Evolutionary conservation across 768 basidiomycete genomes (phyloP).

Genomic region (Phanerodontia chrysosporium): DNA sequence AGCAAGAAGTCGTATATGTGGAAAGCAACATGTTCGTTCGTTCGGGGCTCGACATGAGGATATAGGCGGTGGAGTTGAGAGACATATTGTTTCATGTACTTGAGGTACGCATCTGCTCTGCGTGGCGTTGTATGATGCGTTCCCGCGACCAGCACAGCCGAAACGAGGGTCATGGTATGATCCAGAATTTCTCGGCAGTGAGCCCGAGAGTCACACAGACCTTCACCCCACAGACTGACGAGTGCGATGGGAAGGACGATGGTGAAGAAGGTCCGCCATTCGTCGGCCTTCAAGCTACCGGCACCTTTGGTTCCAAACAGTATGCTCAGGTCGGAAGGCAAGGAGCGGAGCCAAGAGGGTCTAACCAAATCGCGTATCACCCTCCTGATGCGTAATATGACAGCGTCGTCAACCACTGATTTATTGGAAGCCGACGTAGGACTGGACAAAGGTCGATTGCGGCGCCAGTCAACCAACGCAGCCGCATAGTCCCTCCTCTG

Average conservation of each 20-base stretch:
- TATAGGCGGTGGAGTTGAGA: conserved; percentile 9
- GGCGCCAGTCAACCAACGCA: background rate
- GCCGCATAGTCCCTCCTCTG: background rate
- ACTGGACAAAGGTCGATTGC: background rate
- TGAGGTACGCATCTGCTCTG: background rate
- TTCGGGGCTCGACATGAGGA: background rate
- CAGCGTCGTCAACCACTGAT: background rate
- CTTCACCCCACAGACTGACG: conserved; percentile 30
- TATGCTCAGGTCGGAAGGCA: conserved; percentile 12
- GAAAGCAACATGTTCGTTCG: conserved; percentile 12
- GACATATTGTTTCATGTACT: conserved; percentile 10
- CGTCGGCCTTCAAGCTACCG: conserved; percentile 21
- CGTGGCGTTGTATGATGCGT: background rate
- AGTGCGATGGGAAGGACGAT: conserved; percentile 35
- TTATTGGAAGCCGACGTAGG: background rate
- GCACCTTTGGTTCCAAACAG: conserved; percentile 7
- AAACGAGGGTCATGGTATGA: conserved; percentile 10
- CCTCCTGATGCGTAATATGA: background rate
- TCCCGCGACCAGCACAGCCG: conserved; percentile 4
- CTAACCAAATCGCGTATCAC: background rate
- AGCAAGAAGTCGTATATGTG: conserved; percentile 18
- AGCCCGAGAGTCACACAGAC: background rate
- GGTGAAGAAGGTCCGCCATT: conserved; percentile 31
- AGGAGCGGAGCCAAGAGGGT: conserved; percentile 15
- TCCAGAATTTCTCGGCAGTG: background rate